Conservation (phyloP, 2,329 filamentous ascomycete species). For the Pestalotiopsis sp. region DNA sequence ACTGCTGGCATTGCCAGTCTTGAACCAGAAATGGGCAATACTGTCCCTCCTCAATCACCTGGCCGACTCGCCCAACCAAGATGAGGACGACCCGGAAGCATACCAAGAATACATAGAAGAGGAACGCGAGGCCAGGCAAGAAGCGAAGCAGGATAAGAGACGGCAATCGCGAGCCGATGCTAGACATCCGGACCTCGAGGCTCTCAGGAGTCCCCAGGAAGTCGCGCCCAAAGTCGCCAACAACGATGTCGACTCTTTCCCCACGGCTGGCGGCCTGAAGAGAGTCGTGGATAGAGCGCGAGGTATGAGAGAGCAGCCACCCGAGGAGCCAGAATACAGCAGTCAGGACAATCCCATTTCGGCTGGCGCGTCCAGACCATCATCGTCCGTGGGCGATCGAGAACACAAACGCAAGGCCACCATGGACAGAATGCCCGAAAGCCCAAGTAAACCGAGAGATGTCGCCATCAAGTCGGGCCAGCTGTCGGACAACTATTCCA, state of each 20-base stretch:
- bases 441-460: conserved; percentile 39
- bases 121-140: conserved; percentile 19
- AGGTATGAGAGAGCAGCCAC: not conserved
- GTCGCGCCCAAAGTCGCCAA: not conserved
- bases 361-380: conserved; percentile 2
- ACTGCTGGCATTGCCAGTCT: conserved; percentile 84
- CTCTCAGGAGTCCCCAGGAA: not conserved
- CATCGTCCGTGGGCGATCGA: conserved; percentile 18
- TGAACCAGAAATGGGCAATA: conserved; percentile 96
- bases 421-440: conserved; percentile 18
- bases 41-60: conserved; percentile 87
- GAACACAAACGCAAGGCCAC: conserved; percentile 25
- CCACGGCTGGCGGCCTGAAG: not conserved
- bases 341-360: conserved; percentile 20
- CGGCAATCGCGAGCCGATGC: conserved; percentile 19
- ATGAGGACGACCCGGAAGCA: conserved; percentile 41
- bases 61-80: conserved; percentile 64
- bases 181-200: conserved; percentile 17
- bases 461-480: conserved; percentile 59
- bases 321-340: conserved; percentile 1
- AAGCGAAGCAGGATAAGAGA: conserved; percentile 15
- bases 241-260: conserved; percentile 6
- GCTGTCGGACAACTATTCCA: conserved; percentile 55
- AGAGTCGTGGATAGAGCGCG: conserved; percentile 5
- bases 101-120: conserved; percentile 32